These are phyloP conservation scores for Penicillium polonicum DNA, from an alignment of 2,329 filamentous ascomycete genomes.

Conservation along the genomic window DNA sequence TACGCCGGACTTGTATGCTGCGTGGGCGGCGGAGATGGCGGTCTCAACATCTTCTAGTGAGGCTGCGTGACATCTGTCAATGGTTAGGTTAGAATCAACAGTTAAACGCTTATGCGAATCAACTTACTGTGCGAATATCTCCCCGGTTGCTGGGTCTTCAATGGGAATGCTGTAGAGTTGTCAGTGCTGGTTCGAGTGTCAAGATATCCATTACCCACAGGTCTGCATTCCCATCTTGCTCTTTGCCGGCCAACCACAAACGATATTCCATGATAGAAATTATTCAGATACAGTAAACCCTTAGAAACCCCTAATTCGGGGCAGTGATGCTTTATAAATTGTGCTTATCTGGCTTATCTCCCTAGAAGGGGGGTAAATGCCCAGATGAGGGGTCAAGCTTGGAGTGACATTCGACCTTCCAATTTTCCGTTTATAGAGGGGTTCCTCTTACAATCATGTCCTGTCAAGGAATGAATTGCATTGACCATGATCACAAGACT, in stretches of 20 bases:
- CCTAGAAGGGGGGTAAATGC: neutral
- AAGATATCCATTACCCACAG: conserved; percentile 4
- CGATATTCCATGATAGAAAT: conserved; percentile 7
- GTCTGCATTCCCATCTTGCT: conserved; percentile 11
- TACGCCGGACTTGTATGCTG: conserved; percentile 16
- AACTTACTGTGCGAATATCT: conserved; percentile 20
- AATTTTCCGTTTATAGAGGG: neutral
- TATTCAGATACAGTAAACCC: neutral
- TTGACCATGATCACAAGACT: too few species aligned
- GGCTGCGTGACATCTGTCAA: conserved; percentile 19
- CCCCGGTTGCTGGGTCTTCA: conserved; percentile 21
- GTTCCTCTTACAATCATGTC: neutral
- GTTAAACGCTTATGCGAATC: neutral
- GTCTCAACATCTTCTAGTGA: conserved; percentile 16
- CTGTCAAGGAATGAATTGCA: neutral
- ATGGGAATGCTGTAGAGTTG: conserved; percentile 14
- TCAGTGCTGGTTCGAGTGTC: neutral
- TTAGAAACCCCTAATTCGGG: neutral
- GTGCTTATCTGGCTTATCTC: conserved; percentile 6
- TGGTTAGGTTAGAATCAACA: neutral
- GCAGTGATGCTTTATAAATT: neutral
- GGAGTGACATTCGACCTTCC: neutral
- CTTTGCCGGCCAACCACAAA: conserved; percentile 21
- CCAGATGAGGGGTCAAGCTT: conserved; percentile 2
- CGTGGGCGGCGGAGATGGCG: conserved; percentile 13